A percentile compares a stretch with the other conserved stretches of the same genome.
These are phyloP conservation scores for Fusarium piperis DNA, from an alignment of 2,329 filamentous ascomycete genomes.

Conservation along the genomic window DNA sequence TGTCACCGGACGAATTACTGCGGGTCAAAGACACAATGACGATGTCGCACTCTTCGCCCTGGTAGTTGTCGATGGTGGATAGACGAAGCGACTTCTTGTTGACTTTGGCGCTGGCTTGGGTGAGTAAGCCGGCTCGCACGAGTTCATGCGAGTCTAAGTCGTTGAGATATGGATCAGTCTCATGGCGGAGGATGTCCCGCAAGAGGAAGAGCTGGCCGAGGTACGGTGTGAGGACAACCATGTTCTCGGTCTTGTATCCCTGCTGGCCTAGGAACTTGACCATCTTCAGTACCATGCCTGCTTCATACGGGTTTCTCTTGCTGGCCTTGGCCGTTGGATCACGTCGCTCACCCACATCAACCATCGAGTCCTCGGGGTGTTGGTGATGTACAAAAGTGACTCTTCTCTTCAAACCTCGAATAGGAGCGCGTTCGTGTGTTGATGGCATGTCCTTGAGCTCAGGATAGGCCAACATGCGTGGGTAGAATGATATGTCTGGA, in stretches of 20 bases:
- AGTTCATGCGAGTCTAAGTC: conserved; percentile 75
- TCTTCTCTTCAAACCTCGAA: conserved; percentile 67
- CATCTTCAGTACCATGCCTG: conserved; percentile 69
- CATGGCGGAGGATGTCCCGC: conserved; percentile 58
- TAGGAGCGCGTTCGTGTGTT: conserved; percentile 56
- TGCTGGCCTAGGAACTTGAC: conserved; percentile 77
- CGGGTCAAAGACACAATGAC: conserved; percentile 74
- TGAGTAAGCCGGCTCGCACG: conserved; percentile 66
- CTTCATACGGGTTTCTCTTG: conserved; percentile 72
- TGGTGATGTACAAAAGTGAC: conserved; percentile 75
- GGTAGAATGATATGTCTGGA: conserved; percentile 71
- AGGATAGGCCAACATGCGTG: conserved; percentile 69
- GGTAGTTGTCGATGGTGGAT: conserved; percentile 82
- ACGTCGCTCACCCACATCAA: conserved; percentile 55
- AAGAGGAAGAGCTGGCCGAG: conserved; percentile 73
- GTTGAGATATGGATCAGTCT: conserved; percentile 73
- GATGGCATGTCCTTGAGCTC: conserved; percentile 64
- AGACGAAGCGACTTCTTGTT: conserved; percentile 65
- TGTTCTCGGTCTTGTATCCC: conserved; percentile 70
- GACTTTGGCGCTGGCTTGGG: conserved; percentile 59
- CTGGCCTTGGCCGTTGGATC: conserved; percentile 61
- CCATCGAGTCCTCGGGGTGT: conserved; percentile 59
- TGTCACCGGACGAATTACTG: conserved; percentile 70
- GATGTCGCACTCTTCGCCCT: conserved; percentile 80
- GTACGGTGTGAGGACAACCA: conserved; percentile 79